These are phyloP conservation scores for Priceomyces carsonii DNA, from an alignment of 805 yeast species.

Conservation along the genomic window DNA sequence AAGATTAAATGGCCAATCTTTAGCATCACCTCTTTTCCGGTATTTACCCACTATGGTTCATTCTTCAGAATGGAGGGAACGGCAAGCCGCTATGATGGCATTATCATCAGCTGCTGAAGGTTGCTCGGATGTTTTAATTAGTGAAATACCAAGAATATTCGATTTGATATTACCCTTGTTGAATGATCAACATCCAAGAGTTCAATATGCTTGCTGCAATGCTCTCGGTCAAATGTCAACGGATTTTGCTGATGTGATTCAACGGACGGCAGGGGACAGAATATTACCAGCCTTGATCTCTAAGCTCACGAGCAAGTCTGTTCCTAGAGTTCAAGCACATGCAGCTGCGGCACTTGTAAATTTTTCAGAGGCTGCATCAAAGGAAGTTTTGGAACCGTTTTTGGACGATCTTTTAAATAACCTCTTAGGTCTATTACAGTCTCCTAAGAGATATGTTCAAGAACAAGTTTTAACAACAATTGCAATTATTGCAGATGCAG, in stretches of 20 bases:
- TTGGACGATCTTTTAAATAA: constrained; percentile 78
- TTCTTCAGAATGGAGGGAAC: constrained; percentile 84
- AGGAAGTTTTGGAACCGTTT: constrained; percentile 88
- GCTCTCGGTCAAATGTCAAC: constrained; percentile 97
- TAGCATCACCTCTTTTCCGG: constrained; percentile 85
- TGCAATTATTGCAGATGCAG: constrained; percentile 96
- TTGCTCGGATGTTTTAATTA: constrained; percentile 82
- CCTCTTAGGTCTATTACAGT: constrained; percentile 71
- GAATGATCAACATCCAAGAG: constrained; percentile 86
- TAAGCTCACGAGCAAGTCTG: constrained; percentile 68
- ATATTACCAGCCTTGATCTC: constrained; percentile 88
- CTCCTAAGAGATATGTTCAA: constrained; percentile 91
- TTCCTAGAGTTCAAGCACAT: constrained; percentile 93
- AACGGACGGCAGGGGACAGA: constrained; percentile 73
- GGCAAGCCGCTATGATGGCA: constrained; percentile 97
- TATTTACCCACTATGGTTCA: constrained; percentile 80
- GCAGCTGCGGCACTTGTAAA: constrained; percentile 98
- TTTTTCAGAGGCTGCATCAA: constrained; percentile 88
- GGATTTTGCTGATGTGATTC: constrained; percentile 89
- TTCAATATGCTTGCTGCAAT: constrained; percentile 95
- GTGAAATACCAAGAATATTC: constrained; percentile 77
- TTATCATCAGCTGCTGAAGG: constrained; percentile 97
- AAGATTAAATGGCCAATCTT: constrained; percentile 75
- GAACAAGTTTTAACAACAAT: constrained; percentile 96
- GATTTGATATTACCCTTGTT: constrained; percentile 86